phyloP scores from a whole-genome alignment of 2,329 filamentous ascomycete genomes.

The Plenodomus biglobosus region DNA sequence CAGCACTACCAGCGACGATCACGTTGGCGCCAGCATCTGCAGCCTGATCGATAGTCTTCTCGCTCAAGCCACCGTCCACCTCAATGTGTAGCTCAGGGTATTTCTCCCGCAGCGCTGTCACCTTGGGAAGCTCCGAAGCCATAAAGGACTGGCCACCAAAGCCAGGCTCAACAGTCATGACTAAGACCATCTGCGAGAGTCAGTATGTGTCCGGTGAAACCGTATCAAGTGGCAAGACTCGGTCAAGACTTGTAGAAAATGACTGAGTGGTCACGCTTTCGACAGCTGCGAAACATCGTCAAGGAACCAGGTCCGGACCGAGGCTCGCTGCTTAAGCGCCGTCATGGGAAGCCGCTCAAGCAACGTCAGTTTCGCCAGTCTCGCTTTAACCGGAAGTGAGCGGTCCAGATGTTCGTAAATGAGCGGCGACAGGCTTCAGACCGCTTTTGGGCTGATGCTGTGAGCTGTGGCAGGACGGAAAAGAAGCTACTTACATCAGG shows the following conservation, averaged over 20 bases:
- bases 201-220: slow-evolving; percentile 6
- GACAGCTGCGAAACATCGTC: not conserved
- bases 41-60: slow-evolving; percentile 87
- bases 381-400: not conserved
- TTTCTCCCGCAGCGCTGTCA: slow-evolving; percentile 74
- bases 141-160: slow-evolving; percentile 99
- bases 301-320: no score
- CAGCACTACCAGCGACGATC: slow-evolving; percentile 93
- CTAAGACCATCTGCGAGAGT: slow-evolving; percentile 79
- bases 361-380: slow-evolving; percentile 25
- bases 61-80: slow-evolving; percentile 88
- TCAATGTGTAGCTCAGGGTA: slow-evolving; percentile 97
- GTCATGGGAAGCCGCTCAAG: slow-evolving; percentile 28
- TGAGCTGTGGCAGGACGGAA: not conserved
- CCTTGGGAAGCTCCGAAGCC: slow-evolving; percentile 92
- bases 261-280: not conserved
- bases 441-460: no score
- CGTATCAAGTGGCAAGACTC: slow-evolving; percentile 1
- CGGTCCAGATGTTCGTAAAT: no score
- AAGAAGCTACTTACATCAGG: slow-evolving; percentile 72
- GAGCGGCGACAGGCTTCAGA: no score
- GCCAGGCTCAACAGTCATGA: slow-evolving; percentile 97
- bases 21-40: slow-evolving; percentile 96
- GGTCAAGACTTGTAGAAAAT: slow-evolving; percentile 1
- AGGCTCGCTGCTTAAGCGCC: slow-evolving; percentile 32